Conservation (phyloP, 1,139 yeast genomes). For the Geotrichum citri-aurantii region DNA sequence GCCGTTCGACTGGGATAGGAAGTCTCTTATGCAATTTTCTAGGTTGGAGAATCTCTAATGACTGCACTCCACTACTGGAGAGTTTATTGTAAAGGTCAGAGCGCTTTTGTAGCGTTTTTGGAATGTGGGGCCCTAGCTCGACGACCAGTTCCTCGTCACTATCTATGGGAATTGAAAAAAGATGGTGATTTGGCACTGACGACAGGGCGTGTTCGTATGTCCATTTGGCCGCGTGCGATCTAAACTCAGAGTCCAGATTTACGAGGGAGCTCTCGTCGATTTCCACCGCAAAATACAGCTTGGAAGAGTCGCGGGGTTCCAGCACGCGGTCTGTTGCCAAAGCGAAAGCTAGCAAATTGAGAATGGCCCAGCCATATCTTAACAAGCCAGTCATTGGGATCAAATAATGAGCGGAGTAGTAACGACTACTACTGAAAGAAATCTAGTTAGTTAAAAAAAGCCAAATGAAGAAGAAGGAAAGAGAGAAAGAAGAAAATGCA, state of each 20-base stretch:
- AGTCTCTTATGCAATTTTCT: slow-evolving; percentile 13
- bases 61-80: slow-evolving; percentile 13
- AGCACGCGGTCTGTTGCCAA: slow-evolving; percentile 11
- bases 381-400: slow-evolving; percentile 11
- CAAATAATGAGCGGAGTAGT: background rate
- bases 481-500: background rate
- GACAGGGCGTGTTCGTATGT: slow-evolving; percentile 33
- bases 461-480: slow-evolving; percentile 1
- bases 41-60: slow-evolving; percentile 13
- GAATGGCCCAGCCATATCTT: slow-evolving; percentile 13
- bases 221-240: slow-evolving; percentile 20
- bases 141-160: slow-evolving; percentile 6
- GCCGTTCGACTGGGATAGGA: slow-evolving; percentile 13
- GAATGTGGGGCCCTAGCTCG: slow-evolving; percentile 12
- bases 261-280: slow-evolving; percentile 18
- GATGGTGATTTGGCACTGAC: slow-evolving; percentile 31
- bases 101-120: slow-evolving; percentile 5
- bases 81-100: background rate
- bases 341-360: slow-evolving; percentile 1
- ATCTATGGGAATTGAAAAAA: slow-evolving; percentile 30
- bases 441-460: background rate
- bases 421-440: background rate
- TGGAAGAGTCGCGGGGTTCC: slow-evolving; percentile 3
- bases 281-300: slow-evolving; percentile 33
- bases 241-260: slow-evolving; percentile 14